These are phyloP conservation scores for Aspergillus neotritici DNA, from an alignment of 2,329 filamentous ascomycete genomes.

Conservation along the genomic window DNA sequence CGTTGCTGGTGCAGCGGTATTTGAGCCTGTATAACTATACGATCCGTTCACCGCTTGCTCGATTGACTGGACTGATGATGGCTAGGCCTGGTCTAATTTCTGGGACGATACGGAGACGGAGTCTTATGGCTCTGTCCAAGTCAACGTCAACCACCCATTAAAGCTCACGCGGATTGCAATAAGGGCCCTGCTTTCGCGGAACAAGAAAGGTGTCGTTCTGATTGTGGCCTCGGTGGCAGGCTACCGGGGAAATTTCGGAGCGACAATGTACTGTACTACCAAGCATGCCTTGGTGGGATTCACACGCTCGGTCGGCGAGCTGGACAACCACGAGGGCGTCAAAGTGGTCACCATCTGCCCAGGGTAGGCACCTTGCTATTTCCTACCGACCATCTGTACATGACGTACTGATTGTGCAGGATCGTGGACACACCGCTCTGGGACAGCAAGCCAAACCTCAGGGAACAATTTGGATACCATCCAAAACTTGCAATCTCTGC, in stretches of 20 bases:
- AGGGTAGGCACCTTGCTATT: too few relatives aligned
- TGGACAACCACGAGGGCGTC: conserved; percentile 3
- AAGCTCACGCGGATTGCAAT: conserved; percentile 7
- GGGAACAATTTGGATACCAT: background rate
- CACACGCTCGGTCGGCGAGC: background rate
- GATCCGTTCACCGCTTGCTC: too few relatives aligned
- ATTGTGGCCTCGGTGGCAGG: conserved; percentile 1
- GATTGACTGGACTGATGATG: too few relatives aligned
- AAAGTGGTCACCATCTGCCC: conserved; percentile 6
- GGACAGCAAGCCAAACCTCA: background rate
- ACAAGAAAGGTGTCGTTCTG: conserved; percentile 6
- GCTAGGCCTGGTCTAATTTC: conserved; percentile 3
- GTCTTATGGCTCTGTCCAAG: conserved; percentile 2
- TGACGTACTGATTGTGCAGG: too few relatives aligned
- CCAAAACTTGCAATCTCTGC: background rate
- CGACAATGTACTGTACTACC: conserved; percentile 5
- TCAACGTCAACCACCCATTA: conserved; percentile 6
- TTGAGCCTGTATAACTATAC: conserved; percentile 5
- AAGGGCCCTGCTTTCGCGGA: background rate
- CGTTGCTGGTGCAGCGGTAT: conserved; percentile 3
- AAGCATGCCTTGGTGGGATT: conserved; percentile 9
- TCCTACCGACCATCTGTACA: too few relatives aligned
- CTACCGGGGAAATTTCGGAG: too few relatives aligned
- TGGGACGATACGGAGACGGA: conserved; percentile 3
- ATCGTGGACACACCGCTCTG: conserved; percentile 1